Evolutionary conservation across 768 basidiomycete genomes (phyloP), one percentile per base, ranked within the genome.

Genomic region (Cyclocybe aegerita): DNA sequence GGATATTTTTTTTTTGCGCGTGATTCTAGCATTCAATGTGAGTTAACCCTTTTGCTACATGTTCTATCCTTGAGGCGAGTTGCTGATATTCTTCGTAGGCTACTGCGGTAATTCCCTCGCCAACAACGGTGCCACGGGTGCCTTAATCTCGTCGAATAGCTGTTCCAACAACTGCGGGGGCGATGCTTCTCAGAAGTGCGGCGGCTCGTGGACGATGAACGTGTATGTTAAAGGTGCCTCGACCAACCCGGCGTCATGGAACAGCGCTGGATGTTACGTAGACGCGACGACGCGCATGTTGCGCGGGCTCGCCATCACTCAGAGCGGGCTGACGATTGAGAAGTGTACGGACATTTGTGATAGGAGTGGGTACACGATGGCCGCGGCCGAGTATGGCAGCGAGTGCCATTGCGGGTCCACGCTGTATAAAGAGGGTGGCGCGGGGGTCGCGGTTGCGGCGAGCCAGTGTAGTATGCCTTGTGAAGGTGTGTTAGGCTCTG

Each of bases 331-430:
- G 65, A 71, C 71, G 4, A 59, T 59, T 1, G 62, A 66, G 11
- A 57, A 36, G 35, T 72, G 70, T 46, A 63, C 62, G 8, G 46
- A 39, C 8, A 53, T 60, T 23, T 74, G 70, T 42, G 47, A 61
- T 6, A 43, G 42, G 11, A 58, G 48, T 16, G 66, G 69, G 1
- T 68, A 59, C 43, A 61, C 54, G 9, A 62, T 71, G 48, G 72
- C 72, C 32, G 72, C 63, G 10, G 63, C 66, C 4, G 67, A 73
- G 43, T 61, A 67, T 45, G 70, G 69, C 5, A 48, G 43, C 7
- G 64, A 74, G 48, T 73, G 71, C 48, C 66, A 63, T 48, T 74
- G 72, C 50, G 70, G 69, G 14, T 60, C 61, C 4, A 50, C 61
- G 42, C 30, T 70, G 23, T 56, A 45, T 56, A 62, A 59, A 43